phyloP scores from a whole-genome alignment of 2,329 filamentous ascomycete genomes.

The Aspergillus sp. region DNA sequence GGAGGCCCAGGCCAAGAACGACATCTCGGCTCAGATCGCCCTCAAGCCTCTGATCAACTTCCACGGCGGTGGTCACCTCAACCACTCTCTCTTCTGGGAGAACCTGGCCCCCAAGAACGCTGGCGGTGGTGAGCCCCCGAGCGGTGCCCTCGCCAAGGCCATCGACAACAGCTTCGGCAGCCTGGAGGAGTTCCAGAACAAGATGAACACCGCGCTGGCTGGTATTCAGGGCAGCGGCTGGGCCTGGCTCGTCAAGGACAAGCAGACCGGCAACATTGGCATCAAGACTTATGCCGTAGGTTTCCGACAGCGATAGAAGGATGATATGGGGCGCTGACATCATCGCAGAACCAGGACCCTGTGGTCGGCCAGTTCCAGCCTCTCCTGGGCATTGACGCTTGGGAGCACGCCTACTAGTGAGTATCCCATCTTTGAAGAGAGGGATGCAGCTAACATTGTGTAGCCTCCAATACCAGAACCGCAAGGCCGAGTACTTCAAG shows the following conservation, averaged over 20 bases:
- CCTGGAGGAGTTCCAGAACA: constrained; percentile 58
- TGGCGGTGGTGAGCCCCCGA: constrained; percentile 62
- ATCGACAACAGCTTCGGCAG: constrained; percentile 61
- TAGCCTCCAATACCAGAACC: constrained; percentile 88
- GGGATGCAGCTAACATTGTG: constrained; percentile 11
- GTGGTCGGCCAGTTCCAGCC: constrained; percentile 80
- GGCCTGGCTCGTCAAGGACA: constrained; percentile 63
- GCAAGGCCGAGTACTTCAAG: constrained; percentile 92
- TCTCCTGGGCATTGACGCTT: constrained; percentile 85
- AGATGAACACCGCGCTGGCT: constrained; percentile 63
- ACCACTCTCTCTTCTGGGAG: constrained; percentile 66
- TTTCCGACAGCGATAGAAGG: not conserved
- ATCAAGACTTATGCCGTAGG: constrained; percentile 64
- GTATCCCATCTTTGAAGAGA: constrained; percentile 20
- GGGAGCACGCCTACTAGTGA: constrained; percentile 92
- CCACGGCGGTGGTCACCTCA: constrained; percentile 62
- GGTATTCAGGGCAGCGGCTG: constrained; percentile 65
- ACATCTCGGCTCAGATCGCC: constrained; percentile 57
- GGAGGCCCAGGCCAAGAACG: constrained; percentile 53
- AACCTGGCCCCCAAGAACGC: constrained; percentile 61
- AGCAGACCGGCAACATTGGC: constrained; percentile 54
- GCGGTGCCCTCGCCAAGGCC: constrained; percentile 54
- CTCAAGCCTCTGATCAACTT: constrained; percentile 63
- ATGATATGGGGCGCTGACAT: not conserved
- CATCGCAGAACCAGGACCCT: constrained; percentile 74